Evolutionary conservation across 2,329 filamentous ascomycete genomes (phyloP), one percentile per base, ranked within the genome.

Genomic region (Xylaria sp.): DNA sequence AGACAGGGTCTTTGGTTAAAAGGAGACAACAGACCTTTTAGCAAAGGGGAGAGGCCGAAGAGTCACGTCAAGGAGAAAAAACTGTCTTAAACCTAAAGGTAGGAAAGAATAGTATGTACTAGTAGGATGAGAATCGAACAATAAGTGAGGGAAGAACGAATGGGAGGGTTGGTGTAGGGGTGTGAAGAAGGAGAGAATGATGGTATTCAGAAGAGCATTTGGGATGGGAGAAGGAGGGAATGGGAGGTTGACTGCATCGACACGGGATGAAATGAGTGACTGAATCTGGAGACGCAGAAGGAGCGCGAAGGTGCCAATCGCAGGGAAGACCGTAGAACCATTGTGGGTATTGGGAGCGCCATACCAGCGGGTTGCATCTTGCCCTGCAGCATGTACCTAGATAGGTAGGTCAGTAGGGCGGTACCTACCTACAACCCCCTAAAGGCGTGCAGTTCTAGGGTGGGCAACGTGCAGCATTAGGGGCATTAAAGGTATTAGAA

Each of bases 141-240:
- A 76, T 47, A 75, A 75, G 72, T 66, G 70, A 72, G 73, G 72
- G 66, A 62, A 74, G 67, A 75, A 74, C 75, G 75, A 75, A 76
- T 62, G 74, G 69, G 72, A 71, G 74, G 73, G 71, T 67, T 32
- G 59, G 65, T 60, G 71, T 68, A 58, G 71, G 66, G 70, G 73
- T 35, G 5, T 6, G 74, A 71, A 75, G 68, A 70, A 71, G 67
- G 66, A 69, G 66, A 65, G 68, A 64, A 66, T 76, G 75, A 76
- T 74, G 75, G 70, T 76, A 76, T 77, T 77, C 75, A 77, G 75
- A 76, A 65, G 70, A 59, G 72, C 72, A 76, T 73, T 70, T 72
- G 72, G 71, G 72, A 66, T 72, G 72, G 74, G 9, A 73, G 73
- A 71, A 74, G 72, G 73, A 73, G 71, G 72, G 72, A 73, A 75